These are phyloP conservation scores for Rhinocladiella similis DNA, from an alignment of 2,329 filamentous ascomycete genomes.

Conservation along the genomic window DNA sequence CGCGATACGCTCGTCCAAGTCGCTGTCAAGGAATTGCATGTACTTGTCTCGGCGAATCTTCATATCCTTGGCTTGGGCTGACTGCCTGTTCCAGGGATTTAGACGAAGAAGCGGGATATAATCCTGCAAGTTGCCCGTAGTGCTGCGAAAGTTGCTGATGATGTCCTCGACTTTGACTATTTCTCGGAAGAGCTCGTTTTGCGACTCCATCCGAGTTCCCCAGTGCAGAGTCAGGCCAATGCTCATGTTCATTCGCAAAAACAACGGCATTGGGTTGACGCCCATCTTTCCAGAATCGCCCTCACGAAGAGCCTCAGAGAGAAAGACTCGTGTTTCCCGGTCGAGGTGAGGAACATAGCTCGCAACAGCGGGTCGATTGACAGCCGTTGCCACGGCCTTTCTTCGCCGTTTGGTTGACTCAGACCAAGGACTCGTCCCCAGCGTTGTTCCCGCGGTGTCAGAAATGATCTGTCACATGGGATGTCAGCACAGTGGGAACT, in stretches of 20 bases:
- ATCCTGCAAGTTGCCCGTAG: constrained; percentile 61
- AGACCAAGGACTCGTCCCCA: constrained; percentile 66
- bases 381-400: constrained; percentile 64
- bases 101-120: constrained; percentile 60
- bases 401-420: constrained; percentile 64
- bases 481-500: too few species aligned
- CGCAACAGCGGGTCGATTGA: constrained; percentile 65
- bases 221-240: constrained; percentile 65
- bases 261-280: constrained; percentile 67
- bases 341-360: constrained; percentile 64
- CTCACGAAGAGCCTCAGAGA: constrained; percentile 59
- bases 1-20: constrained; percentile 61
- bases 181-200: constrained; percentile 60
- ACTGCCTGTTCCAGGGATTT: constrained; percentile 57
- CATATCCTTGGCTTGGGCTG: constrained; percentile 58
- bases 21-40: constrained; percentile 55
- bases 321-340: constrained; percentile 61
- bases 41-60: constrained; percentile 61
- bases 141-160: constrained; percentile 60
- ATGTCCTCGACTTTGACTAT: constrained; percentile 65
- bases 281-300: constrained; percentile 55
- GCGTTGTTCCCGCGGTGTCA: constrained; percentile 60
- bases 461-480: neutral
- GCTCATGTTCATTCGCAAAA: constrained; percentile 63
- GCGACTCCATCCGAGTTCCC: constrained; percentile 60